Percentiles rank a stretch among this genome's conserved stretches.
Evolutionary conservation across 768 basidiomycete species (phyloP).

Genomic region (Pulveroboletus sp.): DNA sequence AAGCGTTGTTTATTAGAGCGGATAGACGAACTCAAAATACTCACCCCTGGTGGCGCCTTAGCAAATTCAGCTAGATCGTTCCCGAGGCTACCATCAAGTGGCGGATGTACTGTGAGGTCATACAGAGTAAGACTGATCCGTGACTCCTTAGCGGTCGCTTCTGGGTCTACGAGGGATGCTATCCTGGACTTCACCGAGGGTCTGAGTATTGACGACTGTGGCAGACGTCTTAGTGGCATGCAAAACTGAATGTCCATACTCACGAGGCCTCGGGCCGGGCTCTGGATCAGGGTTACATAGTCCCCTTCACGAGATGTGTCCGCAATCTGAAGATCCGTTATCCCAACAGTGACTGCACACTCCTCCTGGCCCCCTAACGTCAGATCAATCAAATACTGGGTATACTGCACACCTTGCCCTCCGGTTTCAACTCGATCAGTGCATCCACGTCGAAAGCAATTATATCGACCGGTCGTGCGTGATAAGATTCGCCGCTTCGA

Average conservation of each 20-base stretch:
- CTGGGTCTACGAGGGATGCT: slow-evolving; percentile 55
- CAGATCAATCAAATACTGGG: not conserved
- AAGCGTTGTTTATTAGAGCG: not conserved
- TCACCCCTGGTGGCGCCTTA: slow-evolving; percentile 85
- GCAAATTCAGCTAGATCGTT: slow-evolving; percentile 57
- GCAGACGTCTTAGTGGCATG: slow-evolving; percentile 1
- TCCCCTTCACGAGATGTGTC: slow-evolving; percentile 40
- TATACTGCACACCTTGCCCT: slow-evolving; percentile 54
- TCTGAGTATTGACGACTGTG: slow-evolving; percentile 41
- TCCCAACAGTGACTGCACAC: slow-evolving; percentile 55
- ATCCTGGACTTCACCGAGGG: slow-evolving; percentile 63
- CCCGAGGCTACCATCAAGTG: slow-evolving; percentile 59
- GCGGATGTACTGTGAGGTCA: slow-evolving; percentile 58
- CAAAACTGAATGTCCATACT: slow-evolving; percentile 18
- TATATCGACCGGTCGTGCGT: slow-evolving; percentile 49
- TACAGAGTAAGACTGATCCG: slow-evolving; percentile 57
- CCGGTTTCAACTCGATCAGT: slow-evolving; percentile 61
- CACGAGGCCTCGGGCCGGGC: slow-evolving; percentile 56
- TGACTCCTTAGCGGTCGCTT: slow-evolving; percentile 72
- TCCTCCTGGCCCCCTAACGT: slow-evolving; percentile 48
- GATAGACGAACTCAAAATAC: slow-evolving; percentile 26
- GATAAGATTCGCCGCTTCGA: slow-evolving; percentile 30
- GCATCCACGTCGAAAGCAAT: slow-evolving; percentile 58
- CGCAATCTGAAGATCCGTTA: slow-evolving; percentile 57
- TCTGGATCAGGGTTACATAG: slow-evolving; percentile 46